Conservation (phyloP, 306 rosid species). For the Begonia loranthoides region DNA sequence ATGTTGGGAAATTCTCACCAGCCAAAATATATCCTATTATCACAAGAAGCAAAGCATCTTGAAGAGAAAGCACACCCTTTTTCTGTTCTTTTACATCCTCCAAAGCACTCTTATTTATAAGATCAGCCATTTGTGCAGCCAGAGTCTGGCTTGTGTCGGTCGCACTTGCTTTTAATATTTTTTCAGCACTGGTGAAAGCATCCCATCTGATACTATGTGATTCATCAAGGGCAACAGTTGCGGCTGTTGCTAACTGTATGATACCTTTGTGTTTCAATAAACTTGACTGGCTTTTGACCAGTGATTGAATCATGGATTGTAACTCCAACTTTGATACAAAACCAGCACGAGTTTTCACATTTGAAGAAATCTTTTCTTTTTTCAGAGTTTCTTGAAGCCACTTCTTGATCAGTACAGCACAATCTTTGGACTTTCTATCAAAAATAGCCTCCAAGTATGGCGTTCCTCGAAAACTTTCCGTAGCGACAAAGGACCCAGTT, state of each 20-base stretch:
- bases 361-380: slow-evolving; percentile 38
- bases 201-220: slow-evolving; percentile 64
- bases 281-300: slow-evolving; percentile 57
- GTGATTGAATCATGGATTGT: slow-evolving; percentile 61
- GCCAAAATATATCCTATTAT: slow-evolving; percentile 75
- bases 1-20: slow-evolving; percentile 79
- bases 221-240: slow-evolving; percentile 57
- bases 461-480: slow-evolving; percentile 65
- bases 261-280: slow-evolving; percentile 76
- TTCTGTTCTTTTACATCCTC: slow-evolving; percentile 38
- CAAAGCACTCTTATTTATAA: slow-evolving; percentile 63
- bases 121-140: slow-evolving; percentile 82
- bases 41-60: slow-evolving; percentile 73
- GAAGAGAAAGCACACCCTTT: slow-evolving; percentile 48
- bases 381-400: slow-evolving; percentile 85
- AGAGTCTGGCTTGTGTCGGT: slow-evolving; percentile 89
- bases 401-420: slow-evolving; percentile 63
- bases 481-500: slow-evolving; percentile 54
- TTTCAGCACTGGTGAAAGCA: slow-evolving; percentile 74
- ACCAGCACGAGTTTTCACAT: slow-evolving; percentile 61
- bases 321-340: slow-evolving; percentile 45
- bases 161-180: slow-evolving; percentile 46
- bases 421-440: slow-evolving; percentile 79
- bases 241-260: slow-evolving; percentile 75
- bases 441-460: slow-evolving; percentile 75